Evolutionary conservation across 345 rosid genomes (phyloP).

Genomic region (Acer yangbiense): DNA sequence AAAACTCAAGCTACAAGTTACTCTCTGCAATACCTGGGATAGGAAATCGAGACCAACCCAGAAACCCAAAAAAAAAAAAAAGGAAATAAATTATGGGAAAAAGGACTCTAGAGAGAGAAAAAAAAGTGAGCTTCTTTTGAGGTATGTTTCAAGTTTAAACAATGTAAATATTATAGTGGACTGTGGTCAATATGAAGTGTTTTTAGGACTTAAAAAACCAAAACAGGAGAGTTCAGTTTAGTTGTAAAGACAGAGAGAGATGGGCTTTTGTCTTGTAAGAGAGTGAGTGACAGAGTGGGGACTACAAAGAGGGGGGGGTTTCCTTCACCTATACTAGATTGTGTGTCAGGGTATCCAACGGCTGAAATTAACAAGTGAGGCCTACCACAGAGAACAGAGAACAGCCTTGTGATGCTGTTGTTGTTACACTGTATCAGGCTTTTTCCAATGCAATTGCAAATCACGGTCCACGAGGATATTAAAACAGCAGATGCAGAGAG

Average conservation of each 20-base stretch:
- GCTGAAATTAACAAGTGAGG: slow-evolving; percentile 16
- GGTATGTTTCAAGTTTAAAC: slow-evolving; percentile 5
- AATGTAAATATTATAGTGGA: not conserved
- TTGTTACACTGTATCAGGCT: not conserved
- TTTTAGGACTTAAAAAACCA: not conserved
- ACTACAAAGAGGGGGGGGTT: not conserved
- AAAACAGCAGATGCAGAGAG: not conserved
- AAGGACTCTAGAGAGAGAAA: slow-evolving; percentile 22
- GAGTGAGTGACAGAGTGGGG: not conserved
- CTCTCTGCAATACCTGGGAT: not conserved
- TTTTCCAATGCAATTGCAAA: not conserved
- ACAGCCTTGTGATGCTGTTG: not conserved
- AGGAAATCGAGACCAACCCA: not conserved
- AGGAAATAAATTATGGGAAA: not conserved
- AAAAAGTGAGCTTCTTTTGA: slow-evolving; percentile 36
- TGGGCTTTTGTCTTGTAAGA: not conserved
- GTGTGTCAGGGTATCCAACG: slow-evolving; percentile 9
- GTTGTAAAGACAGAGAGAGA: not conserved
- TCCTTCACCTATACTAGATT: not conserved
- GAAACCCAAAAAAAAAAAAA: not conserved
- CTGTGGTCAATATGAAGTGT: not conserved
- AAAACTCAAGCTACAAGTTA: not conserved
- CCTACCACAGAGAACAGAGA: not conserved
- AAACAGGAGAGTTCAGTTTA: slow-evolving; percentile 5
- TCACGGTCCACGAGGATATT: slow-evolving; percentile 19